Conservation (phyloP, 192 early-diverging fungal species). For the Cetraspora pellucida region DNA sequence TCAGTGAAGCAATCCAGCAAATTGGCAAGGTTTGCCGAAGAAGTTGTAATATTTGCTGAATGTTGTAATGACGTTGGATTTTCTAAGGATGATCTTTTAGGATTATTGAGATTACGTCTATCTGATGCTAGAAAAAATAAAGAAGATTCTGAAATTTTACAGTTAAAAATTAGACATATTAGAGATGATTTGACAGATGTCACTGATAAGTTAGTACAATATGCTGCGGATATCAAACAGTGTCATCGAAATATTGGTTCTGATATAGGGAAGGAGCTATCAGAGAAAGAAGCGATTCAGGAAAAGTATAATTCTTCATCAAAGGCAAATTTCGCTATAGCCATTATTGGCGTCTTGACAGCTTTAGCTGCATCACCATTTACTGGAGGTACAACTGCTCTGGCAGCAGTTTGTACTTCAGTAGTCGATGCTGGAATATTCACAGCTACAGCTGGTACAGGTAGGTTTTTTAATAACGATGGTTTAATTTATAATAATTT, state of each 20-base stretch:
- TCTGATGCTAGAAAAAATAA: not conserved
- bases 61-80: not conserved
- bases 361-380: not conserved
- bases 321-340: not conserved
- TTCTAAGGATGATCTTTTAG: slow-evolving; percentile 1
- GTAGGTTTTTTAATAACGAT: too few relatives aligned
- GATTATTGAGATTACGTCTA: not conserved
- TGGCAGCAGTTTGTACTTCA: not conserved
- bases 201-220: not conserved
- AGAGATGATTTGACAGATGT: not conserved
- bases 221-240: not conserved
- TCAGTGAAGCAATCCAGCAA: not conserved
- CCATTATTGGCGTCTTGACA: not conserved
- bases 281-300: not conserved
- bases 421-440: not conserved
- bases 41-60: not conserved
- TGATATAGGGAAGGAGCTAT: not conserved
- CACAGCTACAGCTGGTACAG: not conserved
- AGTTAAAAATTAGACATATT: not conserved
- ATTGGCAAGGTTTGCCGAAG: not conserved
- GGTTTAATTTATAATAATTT: too few relatives aligned
- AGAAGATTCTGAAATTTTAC: not conserved
- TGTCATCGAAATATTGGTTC: not conserved
- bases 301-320: not conserved
- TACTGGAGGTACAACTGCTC: not conserved